Percentiles rank a stretch among this genome's conserved stretches.
phyloP scores from a whole-genome alignment of 345 rosid species.

The Gynandropsis gynandra region DNA sequence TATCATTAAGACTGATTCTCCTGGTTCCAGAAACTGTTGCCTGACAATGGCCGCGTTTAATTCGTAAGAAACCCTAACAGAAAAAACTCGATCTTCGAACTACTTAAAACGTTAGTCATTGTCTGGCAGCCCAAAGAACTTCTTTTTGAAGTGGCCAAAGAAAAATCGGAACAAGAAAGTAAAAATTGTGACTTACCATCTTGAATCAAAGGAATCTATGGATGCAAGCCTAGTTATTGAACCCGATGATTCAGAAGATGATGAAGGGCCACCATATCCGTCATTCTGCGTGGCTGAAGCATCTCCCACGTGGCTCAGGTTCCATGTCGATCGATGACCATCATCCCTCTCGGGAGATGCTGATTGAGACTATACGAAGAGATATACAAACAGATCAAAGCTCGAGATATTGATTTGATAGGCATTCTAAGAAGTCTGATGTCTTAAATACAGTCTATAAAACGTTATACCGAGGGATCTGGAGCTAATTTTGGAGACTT shows the following conservation, averaged over 20 bases:
- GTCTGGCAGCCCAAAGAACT: too few species aligned
- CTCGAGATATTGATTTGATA: not conserved
- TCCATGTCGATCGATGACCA: slow-evolving; percentile 57
- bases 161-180: slow-evolving; percentile 12
- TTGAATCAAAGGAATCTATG: slow-evolving; percentile 88
- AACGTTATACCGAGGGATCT: slow-evolving; percentile 43
- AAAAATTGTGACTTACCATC: too few species aligned
- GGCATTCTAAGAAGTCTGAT: too few species aligned
- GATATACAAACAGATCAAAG: not conserved
- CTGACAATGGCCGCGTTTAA: slow-evolving; percentile 35
- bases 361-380: slow-evolving; percentile 27
- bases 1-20: slow-evolving; percentile 89
- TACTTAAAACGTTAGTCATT: too few species aligned
- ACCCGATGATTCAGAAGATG: slow-evolving; percentile 52
- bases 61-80: not conserved
- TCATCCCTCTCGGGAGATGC: slow-evolving; percentile 55
- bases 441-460: not conserved
- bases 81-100: too few species aligned
- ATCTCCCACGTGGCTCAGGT: slow-evolving; percentile 71
- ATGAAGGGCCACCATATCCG: slow-evolving; percentile 39
- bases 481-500: slow-evolving; percentile 61
- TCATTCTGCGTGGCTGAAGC: slow-evolving; percentile 42
- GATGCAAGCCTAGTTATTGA: slow-evolving; percentile 85
- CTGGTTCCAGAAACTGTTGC: slow-evolving; percentile 91
- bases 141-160: not conserved